phyloP scores from a whole-genome alignment of 2,329 filamentous ascomycete species.

The Myriosclerotinia curreyana region DNA sequence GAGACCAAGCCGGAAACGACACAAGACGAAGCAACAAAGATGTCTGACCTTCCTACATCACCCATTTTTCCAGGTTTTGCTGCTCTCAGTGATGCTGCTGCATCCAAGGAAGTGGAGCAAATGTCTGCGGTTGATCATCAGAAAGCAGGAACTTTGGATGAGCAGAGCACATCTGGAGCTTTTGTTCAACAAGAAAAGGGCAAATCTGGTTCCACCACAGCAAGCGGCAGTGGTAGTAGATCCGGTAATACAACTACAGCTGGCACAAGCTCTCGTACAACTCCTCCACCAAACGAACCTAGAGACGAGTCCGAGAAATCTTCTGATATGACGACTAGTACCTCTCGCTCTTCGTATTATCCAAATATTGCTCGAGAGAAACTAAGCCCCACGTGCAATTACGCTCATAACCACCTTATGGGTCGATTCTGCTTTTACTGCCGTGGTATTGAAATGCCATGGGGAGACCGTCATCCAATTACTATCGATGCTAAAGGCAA shows the following conservation, averaged over 20 bases:
- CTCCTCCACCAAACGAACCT: no score
- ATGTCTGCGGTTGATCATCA: neutral
- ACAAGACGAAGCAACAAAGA: neutral
- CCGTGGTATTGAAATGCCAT: constrained; percentile 5
- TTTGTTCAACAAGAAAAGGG: neutral
- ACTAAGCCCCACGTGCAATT: neutral
- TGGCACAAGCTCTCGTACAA: neutral
- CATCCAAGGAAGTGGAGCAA: neutral
- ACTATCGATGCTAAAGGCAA: neutral
- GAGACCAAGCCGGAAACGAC: neutral
- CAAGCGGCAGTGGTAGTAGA: neutral
- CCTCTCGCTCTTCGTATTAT: neutral
- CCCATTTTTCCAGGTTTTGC: neutral
- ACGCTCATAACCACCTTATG: neutral
- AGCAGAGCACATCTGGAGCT: neutral
- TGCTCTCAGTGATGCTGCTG: neutral
- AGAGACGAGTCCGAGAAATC: neutral
- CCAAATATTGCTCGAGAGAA: no score
- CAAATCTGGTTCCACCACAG: accelerated
- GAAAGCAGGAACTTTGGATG: neutral
- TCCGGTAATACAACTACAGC: accelerated
- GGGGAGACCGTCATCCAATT: constrained; percentile 6
- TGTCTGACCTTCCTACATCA: neutral
- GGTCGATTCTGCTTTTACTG: constrained; percentile 16
- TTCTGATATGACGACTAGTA: neutral